Conservation (phyloP, 352 stramenopile genomes). For the Pythium oligandrum region DNA sequence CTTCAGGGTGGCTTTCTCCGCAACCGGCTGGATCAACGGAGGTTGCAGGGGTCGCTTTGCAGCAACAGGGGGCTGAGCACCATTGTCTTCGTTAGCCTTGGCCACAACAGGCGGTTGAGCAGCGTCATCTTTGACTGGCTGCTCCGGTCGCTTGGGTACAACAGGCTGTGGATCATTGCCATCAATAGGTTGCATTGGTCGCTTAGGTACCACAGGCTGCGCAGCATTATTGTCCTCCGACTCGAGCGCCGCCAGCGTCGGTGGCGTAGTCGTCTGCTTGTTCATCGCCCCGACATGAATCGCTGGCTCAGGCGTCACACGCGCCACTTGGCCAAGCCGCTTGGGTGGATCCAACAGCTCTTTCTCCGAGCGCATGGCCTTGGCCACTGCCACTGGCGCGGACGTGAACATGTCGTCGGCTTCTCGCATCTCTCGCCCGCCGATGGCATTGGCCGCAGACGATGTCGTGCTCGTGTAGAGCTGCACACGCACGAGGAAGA, state of each 20-base stretch:
- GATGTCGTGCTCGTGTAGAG: conserved; percentile 9
- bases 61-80: background rate
- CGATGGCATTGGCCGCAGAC: conserved; percentile 8
- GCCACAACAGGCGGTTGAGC: background rate
- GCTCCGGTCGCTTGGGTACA: background rate
- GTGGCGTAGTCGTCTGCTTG: background rate
- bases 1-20: background rate
- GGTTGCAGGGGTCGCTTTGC: background rate
- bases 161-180: background rate
- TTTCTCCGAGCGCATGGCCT: background rate
- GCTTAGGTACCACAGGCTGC: too few relatives aligned
- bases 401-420: background rate
- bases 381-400: background rate
- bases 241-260: too few relatives aligned
- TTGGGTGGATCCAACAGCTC: background rate
- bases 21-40: background rate
- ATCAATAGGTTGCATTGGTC: background rate
- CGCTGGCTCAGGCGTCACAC: background rate
- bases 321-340: background rate
- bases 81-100: background rate
- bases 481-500: conserved; percentile 30
- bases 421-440: conserved; percentile 8
- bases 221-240: too few relatives aligned
- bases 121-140: background rate
- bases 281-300: conserved; percentile 12